Evolutionary conservation across 768 basidiomycete genomes (phyloP), one percentile per base, ranked within the genome.

Genomic region (Pseudohyphozyma bogoriensis): DNA sequence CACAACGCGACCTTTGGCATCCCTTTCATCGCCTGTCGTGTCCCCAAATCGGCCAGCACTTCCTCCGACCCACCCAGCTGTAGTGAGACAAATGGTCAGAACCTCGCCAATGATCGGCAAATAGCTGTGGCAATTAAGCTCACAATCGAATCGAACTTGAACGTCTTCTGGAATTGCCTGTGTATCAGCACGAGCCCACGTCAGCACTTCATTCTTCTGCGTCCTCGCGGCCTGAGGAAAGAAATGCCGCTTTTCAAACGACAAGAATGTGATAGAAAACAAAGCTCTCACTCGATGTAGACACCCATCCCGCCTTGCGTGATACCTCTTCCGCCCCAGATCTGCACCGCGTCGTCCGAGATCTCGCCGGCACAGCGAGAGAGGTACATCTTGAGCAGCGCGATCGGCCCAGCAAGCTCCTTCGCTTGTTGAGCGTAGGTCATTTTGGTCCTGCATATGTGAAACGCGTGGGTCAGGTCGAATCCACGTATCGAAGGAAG

Each of bases 251-350:
- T 28, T 28, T 15, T 55, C 40, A n/a, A 50, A 10, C 26, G 33
- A 6, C 11, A 15, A 26, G 3, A 42, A 39, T 2, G 15, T 26
- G 22, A 31, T n/a, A n/a, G 26, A 28, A 29, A 56, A 22, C 8
- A 32, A 32, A 2, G 44, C 31, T 40, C 28, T 44, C 44, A 44
- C 73, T 89, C 87, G 51, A 87, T 81, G 68, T 79, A 79, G 56
- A 76, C 77, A 40, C 87, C 87, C 85, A 89, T 87, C 33, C 88
- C 87, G 18, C 82, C 82, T 72, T 80, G 79, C 31, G 89, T 89
- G 60, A 91, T 81, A 45, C 85, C 87, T 52, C 89, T 80, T 10
- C 88, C 89, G 63, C 87, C 86, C 64, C 87, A 89, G 61, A 89
- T 79, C 77, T 85, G 85, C 0, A 85, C 83, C 2, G 86, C 83